phyloP scores from a whole-genome alignment of 441 rosid genomes.

The Adansonia gregorii region DNA sequence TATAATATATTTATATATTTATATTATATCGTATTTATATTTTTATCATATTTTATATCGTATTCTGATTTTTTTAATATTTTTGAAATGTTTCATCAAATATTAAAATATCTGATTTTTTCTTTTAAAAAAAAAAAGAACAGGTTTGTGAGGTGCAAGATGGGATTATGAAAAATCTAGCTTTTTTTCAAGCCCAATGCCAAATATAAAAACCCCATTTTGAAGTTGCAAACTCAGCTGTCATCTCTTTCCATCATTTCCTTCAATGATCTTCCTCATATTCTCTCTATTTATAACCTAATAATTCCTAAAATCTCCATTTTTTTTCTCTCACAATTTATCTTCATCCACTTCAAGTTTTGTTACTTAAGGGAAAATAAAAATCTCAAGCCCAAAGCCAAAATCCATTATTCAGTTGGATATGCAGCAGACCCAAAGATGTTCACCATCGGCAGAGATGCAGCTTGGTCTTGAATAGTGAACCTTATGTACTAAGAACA shows the following conservation, averaged over 20 bases:
- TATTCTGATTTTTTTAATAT: neutral
- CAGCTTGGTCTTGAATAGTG: constrained; percentile 4
- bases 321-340: neutral
- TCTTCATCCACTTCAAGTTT: too few species aligned
- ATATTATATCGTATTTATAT: too few species aligned
- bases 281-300: constrained; percentile 2
- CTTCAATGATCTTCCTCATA: constrained; percentile 13
- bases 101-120: neutral
- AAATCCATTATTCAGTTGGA: constrained; percentile 1
- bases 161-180: neutral
- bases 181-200: neutral
- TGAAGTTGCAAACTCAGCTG: constrained; percentile 43
- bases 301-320: neutral
- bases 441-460: neutral
- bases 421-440: constrained; percentile 31
- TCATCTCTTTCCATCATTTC: constrained; percentile 35
- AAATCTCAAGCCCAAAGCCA: neutral
- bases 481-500: constrained; percentile 17
- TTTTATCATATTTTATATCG: too few species aligned
- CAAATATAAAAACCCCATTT: constrained; percentile 25
- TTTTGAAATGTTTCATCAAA: neutral
- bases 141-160: neutral
- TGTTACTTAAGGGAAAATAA: neutral
- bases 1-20: too few species aligned
- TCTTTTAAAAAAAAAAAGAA: neutral